These are phyloP conservation scores for Hymenoscyphus salicellus DNA, from an alignment of 2,329 filamentous ascomycete species.

Conservation along the genomic window DNA sequence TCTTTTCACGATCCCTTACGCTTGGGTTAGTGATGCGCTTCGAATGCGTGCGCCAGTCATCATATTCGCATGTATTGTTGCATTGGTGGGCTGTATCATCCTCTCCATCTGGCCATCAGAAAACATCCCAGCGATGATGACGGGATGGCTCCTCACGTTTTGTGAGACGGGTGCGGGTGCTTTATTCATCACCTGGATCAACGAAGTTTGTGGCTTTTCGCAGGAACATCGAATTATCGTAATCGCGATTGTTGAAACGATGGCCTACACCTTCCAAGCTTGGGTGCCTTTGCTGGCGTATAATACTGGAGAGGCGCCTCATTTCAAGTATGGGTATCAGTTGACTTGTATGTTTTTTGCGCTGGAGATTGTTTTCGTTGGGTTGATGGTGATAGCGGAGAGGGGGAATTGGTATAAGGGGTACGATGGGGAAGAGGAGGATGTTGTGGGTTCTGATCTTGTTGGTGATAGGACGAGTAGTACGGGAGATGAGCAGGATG, in stretches of 20 bases:
- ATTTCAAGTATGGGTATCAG: slow-evolving; percentile 8
- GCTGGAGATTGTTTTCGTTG: slow-evolving; percentile 1
- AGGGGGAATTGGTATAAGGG: slow-evolving; percentile 2
- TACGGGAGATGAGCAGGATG: not conserved
- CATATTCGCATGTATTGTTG: not conserved
- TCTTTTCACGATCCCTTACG: not conserved
- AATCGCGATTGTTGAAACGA: slow-evolving; percentile 6
- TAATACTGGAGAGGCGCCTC: not conserved
- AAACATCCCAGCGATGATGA: not conserved
- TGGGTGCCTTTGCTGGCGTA: not conserved
- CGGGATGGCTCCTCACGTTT: slow-evolving; percentile 3
- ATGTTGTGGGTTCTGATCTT: not conserved
- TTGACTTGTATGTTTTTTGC: slow-evolving; percentile 1
- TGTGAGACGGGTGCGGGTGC: not conserved
- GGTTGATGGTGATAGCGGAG: not conserved
- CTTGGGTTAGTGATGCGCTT: not conserved
- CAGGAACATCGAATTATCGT: slow-evolving; percentile 2
- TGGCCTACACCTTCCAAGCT: slow-evolving; percentile 4
- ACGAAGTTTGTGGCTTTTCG: not conserved
- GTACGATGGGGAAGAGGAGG: not conserved
- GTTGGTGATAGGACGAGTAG: not conserved
- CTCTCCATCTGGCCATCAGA: not conserved
- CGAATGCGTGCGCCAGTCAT: not conserved
- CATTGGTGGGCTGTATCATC: not conserved
- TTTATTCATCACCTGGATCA: not conserved